Conservation (phyloP, 1,139 yeast species). For the Groenewaldozyma auringiensis region DNA sequence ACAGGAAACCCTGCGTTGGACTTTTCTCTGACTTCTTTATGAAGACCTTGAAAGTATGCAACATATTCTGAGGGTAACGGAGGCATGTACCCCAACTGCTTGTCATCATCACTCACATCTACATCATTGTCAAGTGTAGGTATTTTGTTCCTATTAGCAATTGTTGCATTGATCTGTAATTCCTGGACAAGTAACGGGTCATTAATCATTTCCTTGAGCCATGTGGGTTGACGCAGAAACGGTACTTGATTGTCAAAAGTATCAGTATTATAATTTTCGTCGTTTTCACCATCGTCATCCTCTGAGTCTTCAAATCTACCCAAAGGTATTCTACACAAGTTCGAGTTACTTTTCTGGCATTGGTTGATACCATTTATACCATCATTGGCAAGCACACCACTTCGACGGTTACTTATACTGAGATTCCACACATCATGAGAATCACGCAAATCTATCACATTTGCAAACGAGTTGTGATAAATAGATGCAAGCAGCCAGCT, state of each 20-base stretch:
- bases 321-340: neutral
- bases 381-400: constrained; percentile 20
- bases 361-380: neutral
- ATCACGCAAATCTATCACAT: constrained; percentile 44
- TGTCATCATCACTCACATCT: neutral
- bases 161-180: neutral
- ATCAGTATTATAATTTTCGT: neutral
- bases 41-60: constrained; percentile 4
- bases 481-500: constrained; percentile 78
- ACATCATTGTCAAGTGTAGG: neutral
- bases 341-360: constrained; percentile 2
- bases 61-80: constrained; percentile 5
- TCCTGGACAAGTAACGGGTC: neutral
- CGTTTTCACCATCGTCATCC: neutral
- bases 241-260: neutral
- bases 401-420: constrained; percentile 3
- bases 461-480: constrained; percentile 74
- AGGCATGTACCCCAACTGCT: neutral
- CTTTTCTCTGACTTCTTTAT: constrained; percentile 35
- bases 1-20: constrained; percentile 59
- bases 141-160: neutral
- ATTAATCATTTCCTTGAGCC: neutral
- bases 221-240: neutral
- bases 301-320: neutral
- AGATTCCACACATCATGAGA: constrained; percentile 60